Evolutionary conservation across 176 grass and related monocot genomes (phyloP).

Genomic region (Phyllostachys edulis): DNA sequence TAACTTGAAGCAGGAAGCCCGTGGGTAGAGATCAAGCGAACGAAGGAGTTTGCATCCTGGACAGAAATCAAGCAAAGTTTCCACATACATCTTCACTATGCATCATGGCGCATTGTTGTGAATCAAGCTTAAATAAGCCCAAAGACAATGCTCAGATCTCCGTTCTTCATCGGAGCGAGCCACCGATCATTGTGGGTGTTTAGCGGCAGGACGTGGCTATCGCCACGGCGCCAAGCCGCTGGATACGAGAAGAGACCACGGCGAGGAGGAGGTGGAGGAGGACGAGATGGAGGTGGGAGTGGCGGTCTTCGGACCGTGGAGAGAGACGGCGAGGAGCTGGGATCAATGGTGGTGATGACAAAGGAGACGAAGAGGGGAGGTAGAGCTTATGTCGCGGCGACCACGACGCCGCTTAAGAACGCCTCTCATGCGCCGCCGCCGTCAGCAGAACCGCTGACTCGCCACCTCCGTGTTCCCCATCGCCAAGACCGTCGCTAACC

Average conservation of each 20-base stretch:
- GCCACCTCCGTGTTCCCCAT: slow-evolving; percentile 47
- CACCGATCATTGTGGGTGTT: slow-evolving; percentile 53
- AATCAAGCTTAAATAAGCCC: too few species aligned
- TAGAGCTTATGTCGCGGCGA: slow-evolving; percentile 47
- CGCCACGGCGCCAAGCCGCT: slow-evolving; percentile 30
- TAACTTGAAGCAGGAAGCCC: too few species aligned
- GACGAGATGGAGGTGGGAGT: background rate
- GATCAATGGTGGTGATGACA: background rate
- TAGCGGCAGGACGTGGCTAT: slow-evolving; percentile 36
- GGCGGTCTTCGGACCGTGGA: slow-evolving; percentile 20
- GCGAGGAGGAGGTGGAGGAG: background rate
- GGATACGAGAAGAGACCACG: slow-evolving; percentile 12
- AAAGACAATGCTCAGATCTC: too few species aligned
- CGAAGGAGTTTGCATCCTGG: too few species aligned
- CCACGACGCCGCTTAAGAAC: slow-evolving; percentile 79
- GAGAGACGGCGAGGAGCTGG: slow-evolving; percentile 12
- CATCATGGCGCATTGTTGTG: too few species aligned
- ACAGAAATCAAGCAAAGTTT: too few species aligned
- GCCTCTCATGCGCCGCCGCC: slow-evolving; percentile 87
- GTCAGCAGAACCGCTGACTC: slow-evolving; percentile 69
- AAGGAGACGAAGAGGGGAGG: slow-evolving; percentile 12
- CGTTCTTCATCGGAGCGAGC: background rate
- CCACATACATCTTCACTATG: too few species aligned
- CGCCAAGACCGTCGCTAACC: slow-evolving; percentile 29
- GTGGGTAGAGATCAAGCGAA: too few species aligned